These are phyloP conservation scores for Emergomyces orientalis DNA, from an alignment of 2,329 filamentous ascomycete genomes.

Conservation along the genomic window DNA sequence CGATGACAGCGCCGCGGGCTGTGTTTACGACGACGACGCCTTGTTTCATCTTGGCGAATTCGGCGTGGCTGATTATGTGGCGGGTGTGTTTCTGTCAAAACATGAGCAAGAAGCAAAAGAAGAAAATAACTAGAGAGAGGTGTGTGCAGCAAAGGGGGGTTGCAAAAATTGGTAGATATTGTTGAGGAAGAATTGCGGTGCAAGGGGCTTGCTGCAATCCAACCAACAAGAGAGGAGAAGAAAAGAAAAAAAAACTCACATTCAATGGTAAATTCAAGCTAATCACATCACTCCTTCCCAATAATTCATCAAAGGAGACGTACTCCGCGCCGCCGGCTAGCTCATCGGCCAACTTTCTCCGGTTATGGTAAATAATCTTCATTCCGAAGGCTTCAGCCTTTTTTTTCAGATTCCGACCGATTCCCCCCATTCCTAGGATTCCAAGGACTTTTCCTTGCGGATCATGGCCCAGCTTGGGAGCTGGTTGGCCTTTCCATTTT, in stretches of 20 bases:
- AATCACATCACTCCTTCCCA: conserved; percentile 62
- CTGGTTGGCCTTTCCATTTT: conserved; percentile 54
- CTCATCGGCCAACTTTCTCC: conserved; percentile 50
- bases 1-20: conserved; percentile 70
- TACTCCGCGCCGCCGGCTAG: conserved; percentile 33
- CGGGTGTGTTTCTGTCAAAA: conserved; percentile 50
- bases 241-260: conserved; percentile 42
- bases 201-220: background rate
- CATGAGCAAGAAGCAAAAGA: background rate
- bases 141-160: background rate
- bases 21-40: conserved; percentile 74
- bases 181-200: background rate
- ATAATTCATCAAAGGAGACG: conserved; percentile 61
- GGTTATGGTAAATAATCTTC: conserved; percentile 66
- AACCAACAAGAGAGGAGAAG: background rate
- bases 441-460: conserved; percentile 70
- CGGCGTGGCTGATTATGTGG: conserved; percentile 61
- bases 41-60: conserved; percentile 69
- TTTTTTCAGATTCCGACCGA: conserved; percentile 65
- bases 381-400: conserved; percentile 70
- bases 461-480: conserved; percentile 58
- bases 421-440: conserved; percentile 79
- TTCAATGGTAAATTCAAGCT: conserved; percentile 75
- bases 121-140: background rate
- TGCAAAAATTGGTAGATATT: background rate